Conservation (phyloP, 352 stramenopile genomes). For the Pythium brachiatum region DNA sequence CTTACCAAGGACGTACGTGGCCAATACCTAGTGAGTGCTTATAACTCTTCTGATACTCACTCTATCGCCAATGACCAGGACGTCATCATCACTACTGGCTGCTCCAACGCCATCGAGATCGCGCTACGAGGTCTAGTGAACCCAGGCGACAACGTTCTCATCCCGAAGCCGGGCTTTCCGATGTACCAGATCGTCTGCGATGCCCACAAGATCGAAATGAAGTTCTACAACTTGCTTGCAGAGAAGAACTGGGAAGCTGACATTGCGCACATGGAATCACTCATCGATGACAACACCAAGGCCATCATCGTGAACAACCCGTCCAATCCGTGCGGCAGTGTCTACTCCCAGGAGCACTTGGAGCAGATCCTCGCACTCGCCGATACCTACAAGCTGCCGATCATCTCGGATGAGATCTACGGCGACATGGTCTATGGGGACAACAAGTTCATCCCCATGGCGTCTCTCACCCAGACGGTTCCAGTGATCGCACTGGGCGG, state of each 20-base stretch:
- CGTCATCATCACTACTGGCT: constrained; percentile 92
- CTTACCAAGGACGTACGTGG: constrained; percentile 68
- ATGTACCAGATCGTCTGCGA: constrained; percentile 95
- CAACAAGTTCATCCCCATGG: constrained; percentile 53
- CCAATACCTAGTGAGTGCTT: not conserved
- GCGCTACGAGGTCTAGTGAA: constrained; percentile 87
- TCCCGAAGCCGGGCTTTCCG: constrained; percentile 92
- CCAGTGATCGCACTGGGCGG: constrained; percentile 78
- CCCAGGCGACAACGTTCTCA: constrained; percentile 88
- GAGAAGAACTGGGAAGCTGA: constrained; percentile 92
- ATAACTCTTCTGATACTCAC: not conserved
- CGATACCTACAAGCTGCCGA: constrained; percentile 83
- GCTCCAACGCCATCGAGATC: constrained; percentile 92
- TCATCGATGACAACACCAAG: constrained; percentile 78
- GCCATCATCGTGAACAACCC: constrained; percentile 95
- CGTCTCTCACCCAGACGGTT: constrained; percentile 72
- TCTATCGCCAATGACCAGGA: constrained; percentile 34
- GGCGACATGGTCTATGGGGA: constrained; percentile 73
- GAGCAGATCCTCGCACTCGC: constrained; percentile 68
- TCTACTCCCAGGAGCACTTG: constrained; percentile 87
- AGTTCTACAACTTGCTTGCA: constrained; percentile 87
- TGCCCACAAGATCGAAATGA: constrained; percentile 86
- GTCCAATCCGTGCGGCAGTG: constrained; percentile 92
- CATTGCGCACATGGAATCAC: constrained; percentile 85
- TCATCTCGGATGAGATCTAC: constrained; percentile 89